These are phyloP conservation scores for Auxenochlorella protothecoides DNA, from an alignment of 139 green algal genomes.

Conservation along the genomic window DNA sequence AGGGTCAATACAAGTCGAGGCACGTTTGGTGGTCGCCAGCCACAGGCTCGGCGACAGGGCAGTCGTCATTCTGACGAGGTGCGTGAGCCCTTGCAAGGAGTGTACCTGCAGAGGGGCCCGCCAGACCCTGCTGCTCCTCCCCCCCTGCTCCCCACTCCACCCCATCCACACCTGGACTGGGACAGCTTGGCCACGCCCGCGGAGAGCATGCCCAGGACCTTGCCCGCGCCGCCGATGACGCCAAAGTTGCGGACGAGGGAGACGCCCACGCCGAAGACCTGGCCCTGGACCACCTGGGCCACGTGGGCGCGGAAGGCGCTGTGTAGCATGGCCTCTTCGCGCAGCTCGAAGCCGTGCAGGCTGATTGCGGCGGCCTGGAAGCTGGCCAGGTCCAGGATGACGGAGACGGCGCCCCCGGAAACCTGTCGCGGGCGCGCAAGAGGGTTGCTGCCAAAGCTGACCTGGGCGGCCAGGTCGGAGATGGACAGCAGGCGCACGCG, in stretches of 20 bases:
- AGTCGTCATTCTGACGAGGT: no score
- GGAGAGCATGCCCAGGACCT: conserved; percentile 30
- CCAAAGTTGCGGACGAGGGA: conserved; percentile 45
- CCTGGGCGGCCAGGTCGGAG: conserved; percentile 29
- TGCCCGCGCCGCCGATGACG: conserved; percentile 30
- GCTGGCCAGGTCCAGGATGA: conserved; percentile 57
- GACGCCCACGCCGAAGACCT: conserved; percentile 25
- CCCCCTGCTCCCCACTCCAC: no score
- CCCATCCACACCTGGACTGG: not conserved
- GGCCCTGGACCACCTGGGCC: conserved; percentile 16
- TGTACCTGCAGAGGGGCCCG: no score
- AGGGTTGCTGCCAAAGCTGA: conserved; percentile 60
- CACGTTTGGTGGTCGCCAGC: no score
- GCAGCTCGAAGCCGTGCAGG: conserved; percentile 44
- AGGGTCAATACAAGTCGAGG: no score
- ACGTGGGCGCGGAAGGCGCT: conserved; percentile 20
- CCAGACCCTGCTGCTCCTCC: not conserved
- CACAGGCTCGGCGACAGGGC: no score
- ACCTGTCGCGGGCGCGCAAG: conserved; percentile 31
- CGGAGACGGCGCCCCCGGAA: conserved; percentile 8
- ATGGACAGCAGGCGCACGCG: conserved; percentile 51
- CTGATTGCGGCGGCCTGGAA: conserved; percentile 57
- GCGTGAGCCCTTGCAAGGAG: no score
- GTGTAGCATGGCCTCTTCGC: conserved; percentile 24
- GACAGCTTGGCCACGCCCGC: conserved; percentile 30